Conservation (phyloP, 2,329 filamentous ascomycete genomes). For the Penicillium brevicompactum region DNA sequence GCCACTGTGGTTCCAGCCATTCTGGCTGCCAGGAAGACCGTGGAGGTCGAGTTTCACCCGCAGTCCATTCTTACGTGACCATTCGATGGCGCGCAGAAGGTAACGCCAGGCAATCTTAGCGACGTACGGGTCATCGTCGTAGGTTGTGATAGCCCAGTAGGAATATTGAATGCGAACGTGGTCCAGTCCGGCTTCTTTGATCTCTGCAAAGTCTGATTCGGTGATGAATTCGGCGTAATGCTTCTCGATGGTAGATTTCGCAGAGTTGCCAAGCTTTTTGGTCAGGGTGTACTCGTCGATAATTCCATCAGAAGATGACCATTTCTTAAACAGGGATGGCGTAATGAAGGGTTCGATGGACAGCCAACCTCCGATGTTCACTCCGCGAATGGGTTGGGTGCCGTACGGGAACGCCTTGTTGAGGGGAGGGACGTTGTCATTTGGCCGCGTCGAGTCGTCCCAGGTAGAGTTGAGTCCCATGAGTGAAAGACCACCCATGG, state of each 20-base stretch:
- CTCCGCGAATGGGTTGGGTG: conserved; percentile 77
- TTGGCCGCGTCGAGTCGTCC: conserved; percentile 80
- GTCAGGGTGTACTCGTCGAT: conserved; percentile 88
- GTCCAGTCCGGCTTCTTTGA: conserved; percentile 84
- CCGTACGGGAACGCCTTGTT: conserved; percentile 78
- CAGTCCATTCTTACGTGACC: conserved; percentile 86
- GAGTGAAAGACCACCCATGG: conserved; percentile 81
- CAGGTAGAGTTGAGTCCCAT: conserved; percentile 86
- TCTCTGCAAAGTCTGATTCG: conserved; percentile 80
- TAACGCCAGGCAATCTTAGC: conserved; percentile 89
- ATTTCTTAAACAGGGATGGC: conserved; percentile 80
- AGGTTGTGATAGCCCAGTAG: conserved; percentile 90
- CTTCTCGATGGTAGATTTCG: conserved; percentile 73
- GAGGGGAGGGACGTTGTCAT: conserved; percentile 76
- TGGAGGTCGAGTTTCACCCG: conserved; percentile 93
- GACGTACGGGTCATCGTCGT: conserved; percentile 84
- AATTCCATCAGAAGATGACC: conserved; percentile 62
- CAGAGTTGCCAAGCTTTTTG: conserved; percentile 66
- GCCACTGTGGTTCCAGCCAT: conserved; percentile 97
- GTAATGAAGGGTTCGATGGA: conserved; percentile 94
- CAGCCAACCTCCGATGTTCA: conserved; percentile 94
- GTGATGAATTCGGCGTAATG: conserved; percentile 91
- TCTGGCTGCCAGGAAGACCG: conserved; percentile 88
- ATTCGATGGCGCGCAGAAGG: conserved; percentile 88
- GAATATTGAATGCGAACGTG: conserved; percentile 95